phyloP scores from a whole-genome alignment of 208 protist genomes.

The Trypanosoma caninum region DNA sequence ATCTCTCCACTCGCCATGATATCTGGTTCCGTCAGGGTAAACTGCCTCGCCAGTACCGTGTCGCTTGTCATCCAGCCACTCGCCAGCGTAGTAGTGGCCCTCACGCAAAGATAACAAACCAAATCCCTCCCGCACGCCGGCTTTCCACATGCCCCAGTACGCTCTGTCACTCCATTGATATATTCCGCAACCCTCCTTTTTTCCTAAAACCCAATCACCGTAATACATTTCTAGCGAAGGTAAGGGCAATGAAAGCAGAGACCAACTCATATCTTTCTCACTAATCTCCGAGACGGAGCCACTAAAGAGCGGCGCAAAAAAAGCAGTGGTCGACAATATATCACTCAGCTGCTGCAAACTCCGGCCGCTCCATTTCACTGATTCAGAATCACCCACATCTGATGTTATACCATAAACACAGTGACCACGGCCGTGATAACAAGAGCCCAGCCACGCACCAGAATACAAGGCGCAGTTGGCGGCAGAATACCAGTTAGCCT shows the following conservation, averaged over 20 bases:
- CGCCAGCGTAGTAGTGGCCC: conserved; percentile 73
- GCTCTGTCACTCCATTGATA: conserved; percentile 80
- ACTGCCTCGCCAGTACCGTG: conserved; percentile 70
- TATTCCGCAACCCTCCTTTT: conserved; percentile 67
- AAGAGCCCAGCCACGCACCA: conserved; percentile 61
- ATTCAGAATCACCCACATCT: conserved; percentile 12
- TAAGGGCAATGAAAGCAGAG: conserved; percentile 14
- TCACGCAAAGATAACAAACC: conserved; percentile 57
- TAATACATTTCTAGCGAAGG: conserved; percentile 78
- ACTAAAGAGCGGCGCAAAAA: conserved; percentile 1
- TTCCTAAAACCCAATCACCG: conserved; percentile 75
- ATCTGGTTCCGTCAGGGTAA: conserved; percentile 37
- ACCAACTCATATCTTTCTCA: conserved; percentile 8
- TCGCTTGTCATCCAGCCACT: conserved; percentile 68
- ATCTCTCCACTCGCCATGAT: conserved; percentile 49
- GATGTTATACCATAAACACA: conserved; percentile 56
- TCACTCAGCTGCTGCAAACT: conserved; percentile 15
- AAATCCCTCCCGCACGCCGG: conserved; percentile 64
- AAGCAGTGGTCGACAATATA: neutral
- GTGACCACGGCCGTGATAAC: conserved; percentile 61
- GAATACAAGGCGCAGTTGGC: conserved; percentile 60
- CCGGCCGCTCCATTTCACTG: conserved; percentile 12
- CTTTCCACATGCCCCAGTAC: conserved; percentile 79
- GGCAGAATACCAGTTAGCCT: conserved; percentile 27
- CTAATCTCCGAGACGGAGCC: neutral